Percentiles rank a stretch among this genome's conserved stretches.
phyloP scores from a whole-genome alignment of 129 eudicot species.

The Flaveria ramosissima region DNA sequence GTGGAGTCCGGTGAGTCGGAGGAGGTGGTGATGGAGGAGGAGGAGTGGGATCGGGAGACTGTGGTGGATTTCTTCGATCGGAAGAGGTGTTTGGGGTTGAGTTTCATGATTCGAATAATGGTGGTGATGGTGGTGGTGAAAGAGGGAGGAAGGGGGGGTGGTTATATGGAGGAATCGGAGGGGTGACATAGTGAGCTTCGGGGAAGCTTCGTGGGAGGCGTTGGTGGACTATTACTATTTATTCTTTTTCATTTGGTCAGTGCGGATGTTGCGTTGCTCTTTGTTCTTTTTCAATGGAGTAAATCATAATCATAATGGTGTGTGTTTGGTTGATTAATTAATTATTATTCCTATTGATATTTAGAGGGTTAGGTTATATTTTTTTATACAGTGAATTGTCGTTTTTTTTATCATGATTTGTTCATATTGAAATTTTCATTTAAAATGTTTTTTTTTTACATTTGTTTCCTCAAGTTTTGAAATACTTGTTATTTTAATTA shows the following conservation, averaged over 20 bases:
- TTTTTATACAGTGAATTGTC: too few relatives aligned
- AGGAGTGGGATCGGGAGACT: slow-evolving; percentile 47
- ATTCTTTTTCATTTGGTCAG: slow-evolving; percentile 21
- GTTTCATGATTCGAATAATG: slow-evolving; percentile 22
- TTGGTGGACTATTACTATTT: slow-evolving; percentile 28
- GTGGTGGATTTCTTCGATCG: not conserved
- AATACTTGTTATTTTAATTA: too few relatives aligned
- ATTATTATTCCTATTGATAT: too few relatives aligned
- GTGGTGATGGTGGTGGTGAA: slow-evolving; percentile 17
- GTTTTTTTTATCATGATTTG: too few relatives aligned
- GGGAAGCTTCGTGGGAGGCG: slow-evolving; percentile 58
- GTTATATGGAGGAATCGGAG: slow-evolving; percentile 50
- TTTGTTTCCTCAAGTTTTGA: too few relatives aligned
- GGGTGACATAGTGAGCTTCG: slow-evolving; percentile 68
- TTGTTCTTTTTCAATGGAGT: not conserved
- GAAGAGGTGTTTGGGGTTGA: slow-evolving; percentile 49
- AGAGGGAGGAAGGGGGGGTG: slow-evolving; percentile 44
- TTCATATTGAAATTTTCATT: too few relatives aligned
- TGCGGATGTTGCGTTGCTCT: not conserved
- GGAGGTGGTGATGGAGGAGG: slow-evolving; percentile 50
- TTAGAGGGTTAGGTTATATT: too few relatives aligned
- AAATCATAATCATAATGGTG: not conserved
- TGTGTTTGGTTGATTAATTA: too few relatives aligned
- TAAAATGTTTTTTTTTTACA: too few relatives aligned
- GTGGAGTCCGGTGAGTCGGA: slow-evolving; percentile 43